phyloP scores from a whole-genome alignment of 176 grass and related monocot genomes.

The Themeda triandra region DNA sequence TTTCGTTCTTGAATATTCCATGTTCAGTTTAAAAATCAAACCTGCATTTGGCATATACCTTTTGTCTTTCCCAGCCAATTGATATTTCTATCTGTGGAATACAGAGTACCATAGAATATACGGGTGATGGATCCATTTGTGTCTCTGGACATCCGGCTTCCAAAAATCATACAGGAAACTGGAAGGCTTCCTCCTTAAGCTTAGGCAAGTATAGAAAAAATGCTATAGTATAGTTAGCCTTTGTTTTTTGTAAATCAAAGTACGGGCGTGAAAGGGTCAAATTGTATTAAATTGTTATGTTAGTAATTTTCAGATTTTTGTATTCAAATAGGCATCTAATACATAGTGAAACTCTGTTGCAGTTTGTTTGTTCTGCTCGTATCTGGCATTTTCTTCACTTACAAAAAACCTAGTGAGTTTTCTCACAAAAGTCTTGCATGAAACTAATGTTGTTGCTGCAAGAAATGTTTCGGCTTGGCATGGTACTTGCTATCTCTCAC shows the following conservation, averaged over 20 bases:
- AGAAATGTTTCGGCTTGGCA: conserved; percentile 53
- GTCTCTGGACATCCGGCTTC: conserved; percentile 36
- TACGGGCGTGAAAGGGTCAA: background rate
- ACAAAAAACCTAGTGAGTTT: conserved; percentile 59
- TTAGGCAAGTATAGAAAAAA: conserved; percentile 26
- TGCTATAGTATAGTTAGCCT: background rate
- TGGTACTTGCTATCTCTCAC: conserved; percentile 42
- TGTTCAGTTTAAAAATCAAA: background rate
- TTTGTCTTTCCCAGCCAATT: no score
- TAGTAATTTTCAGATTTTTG: background rate
- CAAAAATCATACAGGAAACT: conserved; percentile 53
- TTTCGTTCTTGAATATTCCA: background rate
- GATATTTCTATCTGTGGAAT: background rate
- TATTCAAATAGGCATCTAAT: background rate
- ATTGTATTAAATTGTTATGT: background rate
- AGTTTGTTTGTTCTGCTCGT: conserved; percentile 52
- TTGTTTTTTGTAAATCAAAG: conserved; percentile 1
- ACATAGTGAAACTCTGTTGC: background rate
- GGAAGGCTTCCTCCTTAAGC: conserved; percentile 53
- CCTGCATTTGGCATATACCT: background rate
- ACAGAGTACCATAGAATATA: conserved; percentile 35
- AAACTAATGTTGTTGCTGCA: conserved; percentile 54
- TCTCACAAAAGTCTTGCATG: conserved; percentile 52
- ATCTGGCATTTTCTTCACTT: conserved; percentile 49
- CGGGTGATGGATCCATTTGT: conserved; percentile 59